A percentile compares a stretch with the other conserved stretches of the same genome.
phyloP scores from a whole-genome alignment of 257 asterid species.

The Ehretia macrophylla region DNA sequence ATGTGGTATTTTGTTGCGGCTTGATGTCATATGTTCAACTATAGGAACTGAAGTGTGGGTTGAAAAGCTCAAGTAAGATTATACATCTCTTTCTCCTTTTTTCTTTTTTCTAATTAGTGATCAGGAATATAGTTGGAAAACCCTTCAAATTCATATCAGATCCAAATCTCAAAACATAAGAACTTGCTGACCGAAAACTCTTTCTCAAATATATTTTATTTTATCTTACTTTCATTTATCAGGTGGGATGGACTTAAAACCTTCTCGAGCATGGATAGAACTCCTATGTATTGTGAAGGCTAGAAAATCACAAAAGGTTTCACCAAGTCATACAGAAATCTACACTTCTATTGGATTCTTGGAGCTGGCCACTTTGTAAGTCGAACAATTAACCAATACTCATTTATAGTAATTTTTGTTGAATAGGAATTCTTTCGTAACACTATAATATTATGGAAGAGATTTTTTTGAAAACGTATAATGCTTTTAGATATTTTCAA shows the following conservation, averaged over 20 bases:
- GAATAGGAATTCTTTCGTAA: too few relatives aligned
- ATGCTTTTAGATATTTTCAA: too few relatives aligned
- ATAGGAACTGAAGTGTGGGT: slow-evolving; percentile 95
- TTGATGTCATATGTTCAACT: slow-evolving; percentile 86
- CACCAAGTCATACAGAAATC: slow-evolving; percentile 59
- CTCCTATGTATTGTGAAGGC: slow-evolving; percentile 55
- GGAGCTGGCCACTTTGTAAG: slow-evolving; percentile 99
- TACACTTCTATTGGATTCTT: slow-evolving; percentile 89
- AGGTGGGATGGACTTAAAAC: slow-evolving; percentile 83
- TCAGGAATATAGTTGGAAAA: too few relatives aligned
- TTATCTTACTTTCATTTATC: not conserved
- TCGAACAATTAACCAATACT: too few relatives aligned
- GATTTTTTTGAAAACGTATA: too few relatives aligned
- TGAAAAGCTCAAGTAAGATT: slow-evolving; percentile 74
- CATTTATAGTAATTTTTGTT: not conserved
- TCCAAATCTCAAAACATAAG: too few relatives aligned
- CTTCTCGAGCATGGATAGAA: slow-evolving; percentile 56
- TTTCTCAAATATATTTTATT: too few relatives aligned
- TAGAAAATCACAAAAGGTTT: slow-evolving; percentile 52
- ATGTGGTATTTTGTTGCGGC: slow-evolving; percentile 34
- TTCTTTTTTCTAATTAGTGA: too few relatives aligned
- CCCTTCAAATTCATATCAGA: too few relatives aligned
- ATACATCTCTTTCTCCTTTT: not conserved
- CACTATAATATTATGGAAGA: too few relatives aligned
- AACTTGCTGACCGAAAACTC: too few relatives aligned